Evolutionary conservation across 306 rosid species (phyloP), one percentile per base, ranked within the genome.

Genomic region (Rubus idaeus): DNA sequence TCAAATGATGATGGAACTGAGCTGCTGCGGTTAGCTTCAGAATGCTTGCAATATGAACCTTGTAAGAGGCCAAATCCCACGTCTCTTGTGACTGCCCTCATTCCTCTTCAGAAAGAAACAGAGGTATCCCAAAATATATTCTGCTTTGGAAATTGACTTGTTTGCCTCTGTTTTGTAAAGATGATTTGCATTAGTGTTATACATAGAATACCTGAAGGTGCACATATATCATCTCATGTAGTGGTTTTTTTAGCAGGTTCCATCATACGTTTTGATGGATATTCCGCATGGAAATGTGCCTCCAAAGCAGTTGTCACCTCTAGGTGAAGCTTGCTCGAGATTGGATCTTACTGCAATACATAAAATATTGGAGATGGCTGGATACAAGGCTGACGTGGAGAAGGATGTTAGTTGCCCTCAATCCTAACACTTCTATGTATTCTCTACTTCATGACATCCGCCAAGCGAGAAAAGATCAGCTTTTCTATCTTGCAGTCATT

Each of bases 51-150:
- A 42, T 90, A 88, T 83, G 95, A 92, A 80, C 86, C 96, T 68
- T 97, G 94, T 53, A 91, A 91, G 82, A 86, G 98, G 88, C 98
- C 98, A 79, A 89, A 90, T 89, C 82, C 88, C 58, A 94, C 87
- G 87, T 84, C 91, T 23, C 92, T 94, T 70, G 95, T 83, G 72
- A 81, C 78, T 71, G 91, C 96, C 81, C 86, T 90, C 40, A 5
- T 83, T 60, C 86, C 91, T 72, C 97, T 94, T 86, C 96, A 90
- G 82, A 88, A 89, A 87, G 96, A 89, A 83, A 88, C 89, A 18
- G 90, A 91, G 60, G 97, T 92, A 85, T 74, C 35, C 35, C 51
- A 70, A 66, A 44, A 60, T 46, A 58, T 53, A 63, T 50, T 63
- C 60, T 51, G 37, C 52, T 61, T 10, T 50, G 70, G 62, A 75